These are phyloP conservation scores for Tetracladium setigerum DNA, from an alignment of 495 filamentous ascomycete genomes.

Conservation along the genomic window DNA sequence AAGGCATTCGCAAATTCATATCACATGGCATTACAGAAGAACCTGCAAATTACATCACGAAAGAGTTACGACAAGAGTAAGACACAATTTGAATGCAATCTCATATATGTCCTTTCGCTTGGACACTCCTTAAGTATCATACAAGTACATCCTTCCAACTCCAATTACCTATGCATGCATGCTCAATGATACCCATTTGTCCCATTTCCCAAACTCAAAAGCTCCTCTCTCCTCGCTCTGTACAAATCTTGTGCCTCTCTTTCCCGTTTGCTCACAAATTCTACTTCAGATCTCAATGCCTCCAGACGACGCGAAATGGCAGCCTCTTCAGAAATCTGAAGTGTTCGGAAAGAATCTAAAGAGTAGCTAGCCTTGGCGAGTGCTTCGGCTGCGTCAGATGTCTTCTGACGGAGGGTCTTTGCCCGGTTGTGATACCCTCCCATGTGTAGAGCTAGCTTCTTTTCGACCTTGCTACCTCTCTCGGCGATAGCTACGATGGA, in stretches of 20 bases:
- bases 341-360: slow-evolving; percentile 65
- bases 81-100: background rate
- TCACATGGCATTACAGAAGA: too few species aligned
- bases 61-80: background rate
- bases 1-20: too few species aligned
- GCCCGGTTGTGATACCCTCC: slow-evolving; percentile 88
- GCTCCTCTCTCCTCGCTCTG: slow-evolving; percentile 64
- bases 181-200: slow-evolving; percentile 33
- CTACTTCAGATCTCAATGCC: slow-evolving; percentile 71
- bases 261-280: slow-evolving; percentile 74
- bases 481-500: slow-evolving; percentile 64
- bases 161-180: background rate
- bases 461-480: slow-evolving; percentile 78
- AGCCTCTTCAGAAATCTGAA: slow-evolving; percentile 70
- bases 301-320: slow-evolving; percentile 67
- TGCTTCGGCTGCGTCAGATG: slow-evolving; percentile 68
- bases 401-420: slow-evolving; percentile 73
- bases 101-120: background rate
- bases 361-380: slow-evolving; percentile 65
- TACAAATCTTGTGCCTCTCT: slow-evolving; percentile 88
- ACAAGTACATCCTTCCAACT: background rate
- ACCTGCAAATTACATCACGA: too few species aligned
- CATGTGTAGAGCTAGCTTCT: slow-evolving; percentile 81
- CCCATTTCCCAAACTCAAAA: slow-evolving; percentile 44
- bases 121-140: background rate